A percentile compares a stretch with the other conserved stretches of the same genome.
Evolutionary conservation across 2,329 filamentous ascomycete species (phyloP).

Genomic region (Trichoderma aggressivum): DNA sequence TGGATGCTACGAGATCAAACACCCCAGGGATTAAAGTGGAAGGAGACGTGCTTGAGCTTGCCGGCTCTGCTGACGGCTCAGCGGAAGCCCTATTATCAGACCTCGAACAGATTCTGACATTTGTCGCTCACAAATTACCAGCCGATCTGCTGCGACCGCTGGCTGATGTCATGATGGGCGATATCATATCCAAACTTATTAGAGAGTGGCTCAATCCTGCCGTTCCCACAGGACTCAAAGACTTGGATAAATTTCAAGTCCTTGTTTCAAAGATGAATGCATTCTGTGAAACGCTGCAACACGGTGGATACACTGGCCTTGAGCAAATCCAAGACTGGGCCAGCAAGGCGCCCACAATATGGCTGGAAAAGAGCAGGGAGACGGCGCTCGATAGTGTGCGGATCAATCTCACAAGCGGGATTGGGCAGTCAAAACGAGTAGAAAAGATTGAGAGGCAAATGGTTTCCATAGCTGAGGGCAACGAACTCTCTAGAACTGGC

Average conservation of each 20-base stretch:
- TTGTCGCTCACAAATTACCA: constrained; percentile 52
- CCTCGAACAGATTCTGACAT: constrained; percentile 49
- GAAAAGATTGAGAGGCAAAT: constrained; percentile 83
- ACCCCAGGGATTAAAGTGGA: constrained; percentile 41
- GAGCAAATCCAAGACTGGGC: constrained; percentile 75
- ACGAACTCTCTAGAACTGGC: constrained; percentile 57
- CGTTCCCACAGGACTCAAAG: constrained; percentile 70
- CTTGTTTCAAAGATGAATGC: constrained; percentile 61
- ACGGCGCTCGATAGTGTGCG: constrained; percentile 73
- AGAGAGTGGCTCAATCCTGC: constrained; percentile 70
- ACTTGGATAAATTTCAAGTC: constrained; percentile 68
- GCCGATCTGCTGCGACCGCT: constrained; percentile 56
- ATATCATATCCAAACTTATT: constrained; percentile 65
- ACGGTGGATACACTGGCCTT: constrained; percentile 59
- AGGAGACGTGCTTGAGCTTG: constrained; percentile 42
- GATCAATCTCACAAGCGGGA: constrained; percentile 61
- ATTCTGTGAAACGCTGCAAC: constrained; percentile 63
- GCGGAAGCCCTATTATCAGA: constrained; percentile 53
- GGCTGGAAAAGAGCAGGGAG: constrained; percentile 82
- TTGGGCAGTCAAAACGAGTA: constrained; percentile 65
- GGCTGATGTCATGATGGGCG: constrained; percentile 66
- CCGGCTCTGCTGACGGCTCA: constrained; percentile 42
- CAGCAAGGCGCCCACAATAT: constrained; percentile 72
- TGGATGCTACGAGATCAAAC: constrained; percentile 38
- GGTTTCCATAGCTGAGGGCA: constrained; percentile 64